Conservation (phyloP, 2,329 filamentous ascomycete genomes). For the Hansfordia pulvinata region DNA sequence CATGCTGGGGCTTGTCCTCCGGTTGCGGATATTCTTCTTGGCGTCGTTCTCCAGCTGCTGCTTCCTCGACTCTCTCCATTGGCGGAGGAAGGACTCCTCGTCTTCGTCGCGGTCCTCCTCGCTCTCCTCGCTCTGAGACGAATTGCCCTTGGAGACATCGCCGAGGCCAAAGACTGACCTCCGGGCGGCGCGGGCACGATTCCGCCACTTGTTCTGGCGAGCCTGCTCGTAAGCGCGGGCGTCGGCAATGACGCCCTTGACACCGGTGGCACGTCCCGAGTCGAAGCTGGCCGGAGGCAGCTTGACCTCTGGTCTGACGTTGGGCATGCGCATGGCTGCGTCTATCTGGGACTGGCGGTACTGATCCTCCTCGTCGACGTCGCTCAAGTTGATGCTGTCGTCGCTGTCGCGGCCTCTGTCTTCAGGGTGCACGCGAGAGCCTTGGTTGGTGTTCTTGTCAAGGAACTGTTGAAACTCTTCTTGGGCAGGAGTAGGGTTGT, state of each 20-base stretch:
- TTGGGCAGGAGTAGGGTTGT: conserved; percentile 41
- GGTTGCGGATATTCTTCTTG: conserved; percentile 39
- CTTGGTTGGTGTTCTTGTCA: conserved; percentile 34
- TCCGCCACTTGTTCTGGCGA: conserved; percentile 39
- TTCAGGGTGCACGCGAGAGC: conserved; percentile 40
- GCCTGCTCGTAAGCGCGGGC: conserved; percentile 64
- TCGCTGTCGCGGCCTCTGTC: conserved; percentile 34
- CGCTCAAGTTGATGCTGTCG: conserved; percentile 29
- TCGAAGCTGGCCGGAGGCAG: conserved; percentile 52
- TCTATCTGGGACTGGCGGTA: conserved; percentile 42
- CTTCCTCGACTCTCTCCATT: conserved; percentile 73
- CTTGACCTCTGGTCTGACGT: conserved; percentile 34
- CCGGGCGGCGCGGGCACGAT: conserved; percentile 35
- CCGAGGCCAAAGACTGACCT: conserved; percentile 40
- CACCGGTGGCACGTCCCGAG: conserved; percentile 60
- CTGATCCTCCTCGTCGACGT: conserved; percentile 41
- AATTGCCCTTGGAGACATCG: conserved; percentile 13
- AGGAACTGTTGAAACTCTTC: conserved; percentile 54
- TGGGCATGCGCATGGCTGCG: conserved; percentile 51
- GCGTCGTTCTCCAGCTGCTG: conserved; percentile 59
- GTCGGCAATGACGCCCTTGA: conserved; percentile 80
- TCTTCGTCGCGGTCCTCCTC: conserved; percentile 40
- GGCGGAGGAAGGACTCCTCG: conserved; percentile 68
- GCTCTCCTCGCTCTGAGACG: conserved; percentile 23
- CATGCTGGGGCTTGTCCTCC: conserved; percentile 64